These are phyloP conservation scores for Erodium texanum DNA, from an alignment of 441 rosid genomes.

Conservation along the genomic window DNA sequence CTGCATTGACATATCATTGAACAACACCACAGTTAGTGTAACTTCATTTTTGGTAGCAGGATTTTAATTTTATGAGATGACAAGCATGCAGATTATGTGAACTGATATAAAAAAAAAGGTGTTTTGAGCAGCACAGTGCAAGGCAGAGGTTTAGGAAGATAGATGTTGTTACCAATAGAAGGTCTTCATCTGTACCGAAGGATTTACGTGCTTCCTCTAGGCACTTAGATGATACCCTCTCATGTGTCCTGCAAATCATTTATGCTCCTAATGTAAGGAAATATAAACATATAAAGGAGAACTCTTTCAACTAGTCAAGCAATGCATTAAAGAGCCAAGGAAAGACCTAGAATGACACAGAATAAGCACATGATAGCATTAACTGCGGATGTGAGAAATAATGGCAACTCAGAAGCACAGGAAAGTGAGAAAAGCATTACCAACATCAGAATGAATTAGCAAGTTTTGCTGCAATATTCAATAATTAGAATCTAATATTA, in stretches of 20 bases:
- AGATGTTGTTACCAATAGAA: conserved; percentile 51
- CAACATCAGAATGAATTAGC: not conserved
- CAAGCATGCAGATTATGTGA: not conserved
- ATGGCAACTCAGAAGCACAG: not conserved
- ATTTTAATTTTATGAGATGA: not conserved
- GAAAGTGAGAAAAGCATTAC: not conserved
- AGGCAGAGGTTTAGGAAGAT: too few species aligned
- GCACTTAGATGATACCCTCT: conserved; percentile 56
- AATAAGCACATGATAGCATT: not conserved
- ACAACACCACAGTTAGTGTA: not conserved
- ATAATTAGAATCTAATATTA: not conserved
- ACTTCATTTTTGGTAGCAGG: conserved; percentile 1
- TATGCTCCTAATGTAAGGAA: conserved; percentile 6
- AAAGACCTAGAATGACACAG: not conserved
- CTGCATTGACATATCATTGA: conserved; percentile 24
- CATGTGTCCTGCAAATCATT: conserved; percentile 39
- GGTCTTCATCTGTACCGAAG: conserved; percentile 90
- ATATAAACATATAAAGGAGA: conserved; percentile 1
- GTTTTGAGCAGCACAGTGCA: too few species aligned
- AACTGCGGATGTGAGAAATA: not conserved
- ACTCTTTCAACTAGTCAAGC: not conserved
- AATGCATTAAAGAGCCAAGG: not conserved
- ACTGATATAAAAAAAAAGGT: too few species aligned
- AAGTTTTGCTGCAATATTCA: not conserved
- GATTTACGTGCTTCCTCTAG: conserved; percentile 72